Conservation (phyloP, 768 basidiomycete species). For the Hysterangium stoloniferum region DNA sequence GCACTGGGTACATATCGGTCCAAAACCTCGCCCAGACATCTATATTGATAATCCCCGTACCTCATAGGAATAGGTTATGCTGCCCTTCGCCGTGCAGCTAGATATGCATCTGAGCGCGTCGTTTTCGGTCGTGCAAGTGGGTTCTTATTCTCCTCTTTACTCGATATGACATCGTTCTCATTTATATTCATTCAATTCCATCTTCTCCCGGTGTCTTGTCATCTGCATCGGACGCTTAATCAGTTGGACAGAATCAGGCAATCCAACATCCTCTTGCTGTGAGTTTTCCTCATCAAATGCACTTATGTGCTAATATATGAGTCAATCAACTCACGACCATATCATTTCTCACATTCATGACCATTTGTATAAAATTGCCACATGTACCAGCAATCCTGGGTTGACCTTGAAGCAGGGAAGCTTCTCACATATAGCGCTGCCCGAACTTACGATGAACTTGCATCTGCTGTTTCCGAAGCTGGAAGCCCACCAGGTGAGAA, state of each 20-base stretch:
- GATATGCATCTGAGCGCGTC: constrained; percentile 16
- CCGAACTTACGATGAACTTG: constrained; percentile 8
- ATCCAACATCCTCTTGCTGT: constrained; percentile 20
- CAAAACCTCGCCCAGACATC: neutral
- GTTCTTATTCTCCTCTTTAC: neutral
- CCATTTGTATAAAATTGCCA: neutral
- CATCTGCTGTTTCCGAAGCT: neutral
- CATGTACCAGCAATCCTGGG: constrained; percentile 12
- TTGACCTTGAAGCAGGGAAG: constrained; percentile 16
- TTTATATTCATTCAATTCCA: neutral
- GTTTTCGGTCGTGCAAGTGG: constrained; percentile 17
- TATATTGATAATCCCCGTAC: neutral
- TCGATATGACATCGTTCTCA: neutral
- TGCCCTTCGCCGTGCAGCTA: constrained; percentile 13
- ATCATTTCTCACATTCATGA: neutral
- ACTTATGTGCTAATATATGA: too few relatives aligned
- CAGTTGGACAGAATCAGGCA: constrained; percentile 18
- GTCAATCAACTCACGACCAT: neutral
- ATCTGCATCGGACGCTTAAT: neutral
- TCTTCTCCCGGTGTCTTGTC: neutral
- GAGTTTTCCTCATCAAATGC: too few relatives aligned
- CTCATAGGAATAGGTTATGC: constrained; percentile 16
- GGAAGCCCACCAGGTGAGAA: neutral
- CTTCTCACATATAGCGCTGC: constrained; percentile 15
- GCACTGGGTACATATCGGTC: constrained; percentile 11